phyloP scores from a whole-genome alignment of 345 rosid species.

The Theobroma cacao region DNA sequence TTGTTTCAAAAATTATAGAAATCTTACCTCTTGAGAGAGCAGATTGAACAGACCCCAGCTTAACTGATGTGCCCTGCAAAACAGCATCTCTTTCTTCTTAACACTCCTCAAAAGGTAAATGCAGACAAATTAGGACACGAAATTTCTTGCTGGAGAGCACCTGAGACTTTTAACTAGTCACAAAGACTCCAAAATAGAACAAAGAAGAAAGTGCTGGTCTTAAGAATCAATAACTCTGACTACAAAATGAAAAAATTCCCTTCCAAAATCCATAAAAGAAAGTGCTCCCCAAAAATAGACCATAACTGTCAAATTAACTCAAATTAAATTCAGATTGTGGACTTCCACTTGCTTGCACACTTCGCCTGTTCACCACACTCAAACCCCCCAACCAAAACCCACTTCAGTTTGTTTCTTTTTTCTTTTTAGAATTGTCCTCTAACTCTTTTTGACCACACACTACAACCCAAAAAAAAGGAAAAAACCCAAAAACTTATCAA shows the following conservation, averaged over 20 bases:
- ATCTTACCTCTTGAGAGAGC: constrained; percentile 3
- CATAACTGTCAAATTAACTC: constrained; percentile 13
- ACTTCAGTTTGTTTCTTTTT: constrained; percentile 1
- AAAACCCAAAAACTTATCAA: constrained; percentile 12
- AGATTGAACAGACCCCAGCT: not conserved
- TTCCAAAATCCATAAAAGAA: constrained; percentile 14
- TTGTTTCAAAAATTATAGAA: not conserved
- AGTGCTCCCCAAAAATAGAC: not conserved
- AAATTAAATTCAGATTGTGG: constrained; percentile 19
- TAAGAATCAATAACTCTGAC: constrained; percentile 21
- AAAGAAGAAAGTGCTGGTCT: no score
- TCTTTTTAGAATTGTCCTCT: not conserved
- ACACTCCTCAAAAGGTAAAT: not conserved
- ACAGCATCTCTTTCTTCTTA: not conserved
- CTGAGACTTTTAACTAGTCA: constrained; percentile 12
- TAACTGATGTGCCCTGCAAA: not conserved
- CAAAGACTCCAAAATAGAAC: constrained; percentile 11
- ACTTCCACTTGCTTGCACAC: constrained; percentile 19
- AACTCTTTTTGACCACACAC: not conserved
- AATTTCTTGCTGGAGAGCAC: constrained; percentile 18
- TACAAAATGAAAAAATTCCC: constrained; percentile 26
- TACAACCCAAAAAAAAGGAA: not conserved
- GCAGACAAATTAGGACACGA: constrained; percentile 16
- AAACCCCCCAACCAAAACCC: constrained; percentile 12
- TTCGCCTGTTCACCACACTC: not conserved